These are phyloP conservation scores for Thelephora aurantiotincta DNA, from an alignment of 768 basidiomycete species.

Conservation along the genomic window DNA sequence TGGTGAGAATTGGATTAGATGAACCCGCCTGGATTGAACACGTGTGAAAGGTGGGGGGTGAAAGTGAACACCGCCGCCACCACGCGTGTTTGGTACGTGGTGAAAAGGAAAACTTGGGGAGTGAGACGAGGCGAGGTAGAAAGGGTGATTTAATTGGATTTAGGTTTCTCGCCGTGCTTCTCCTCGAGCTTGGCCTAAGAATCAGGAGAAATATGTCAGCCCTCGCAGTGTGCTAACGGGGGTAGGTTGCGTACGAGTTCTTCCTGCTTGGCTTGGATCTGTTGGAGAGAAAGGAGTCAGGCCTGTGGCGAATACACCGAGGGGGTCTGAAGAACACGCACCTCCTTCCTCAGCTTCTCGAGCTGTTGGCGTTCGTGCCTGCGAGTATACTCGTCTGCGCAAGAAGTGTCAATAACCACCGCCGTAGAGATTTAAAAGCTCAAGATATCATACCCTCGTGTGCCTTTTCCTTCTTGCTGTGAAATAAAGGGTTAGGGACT, in stretches of 20 bases:
- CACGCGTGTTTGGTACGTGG: too few species aligned
- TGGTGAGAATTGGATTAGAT: too few species aligned
- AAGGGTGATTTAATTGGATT: neutral
- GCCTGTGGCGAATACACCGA: neutral
- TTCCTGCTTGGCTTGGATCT: slow-evolving; percentile 19
- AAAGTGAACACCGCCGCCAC: too few species aligned
- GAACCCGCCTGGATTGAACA: too few species aligned
- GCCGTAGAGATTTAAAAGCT: neutral
- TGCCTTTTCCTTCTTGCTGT: slow-evolving; percentile 61
- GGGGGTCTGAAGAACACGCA: slow-evolving; percentile 14
- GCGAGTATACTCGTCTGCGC: slow-evolving; percentile 48
- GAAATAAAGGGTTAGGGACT: slow-evolving; percentile 10
- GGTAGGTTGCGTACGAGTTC: slow-evolving; percentile 15
- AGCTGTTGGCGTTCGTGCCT: slow-evolving; percentile 43
- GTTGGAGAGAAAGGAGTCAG: neutral
- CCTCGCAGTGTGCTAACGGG: neutral
- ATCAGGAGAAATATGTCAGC: neutral
- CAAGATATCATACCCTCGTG: slow-evolving; percentile 35
- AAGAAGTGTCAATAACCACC: slow-evolving; percentile 4
- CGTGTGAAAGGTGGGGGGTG: too few species aligned
- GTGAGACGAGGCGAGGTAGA: too few species aligned
- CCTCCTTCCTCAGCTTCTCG: slow-evolving; percentile 43
- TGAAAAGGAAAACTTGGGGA: too few species aligned
- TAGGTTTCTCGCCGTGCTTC: slow-evolving; percentile 10
- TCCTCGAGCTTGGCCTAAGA: slow-evolving; percentile 19